phyloP scores from a whole-genome alignment of 352 stramenopile genomes.

The Globisporangium viniferum region DNA sequence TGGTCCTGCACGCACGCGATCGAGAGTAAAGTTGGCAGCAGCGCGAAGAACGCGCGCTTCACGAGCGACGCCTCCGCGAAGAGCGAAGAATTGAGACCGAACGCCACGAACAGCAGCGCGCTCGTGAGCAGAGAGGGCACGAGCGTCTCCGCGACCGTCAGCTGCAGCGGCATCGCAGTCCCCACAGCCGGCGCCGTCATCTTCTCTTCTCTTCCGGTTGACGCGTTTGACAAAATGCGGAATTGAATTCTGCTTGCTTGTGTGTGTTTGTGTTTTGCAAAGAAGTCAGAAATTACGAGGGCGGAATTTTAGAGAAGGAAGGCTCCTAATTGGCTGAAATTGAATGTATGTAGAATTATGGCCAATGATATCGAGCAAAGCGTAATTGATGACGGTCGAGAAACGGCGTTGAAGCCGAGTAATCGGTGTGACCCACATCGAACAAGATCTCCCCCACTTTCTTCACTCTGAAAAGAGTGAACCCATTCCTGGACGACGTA shows the following conservation, averaged over 20 bases:
- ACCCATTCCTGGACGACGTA: background rate
- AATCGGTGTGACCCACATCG: background rate
- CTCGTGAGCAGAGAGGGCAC: constrained; percentile 27
- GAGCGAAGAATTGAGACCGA: constrained; percentile 12
- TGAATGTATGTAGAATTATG: background rate
- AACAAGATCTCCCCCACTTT: background rate
- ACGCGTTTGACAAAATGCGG: background rate
- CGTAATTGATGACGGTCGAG: background rate
- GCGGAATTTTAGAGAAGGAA: background rate
- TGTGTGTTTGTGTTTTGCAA: background rate
- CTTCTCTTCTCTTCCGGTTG: background rate
- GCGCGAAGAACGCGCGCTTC: constrained; percentile 46
- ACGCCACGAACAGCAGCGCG: constrained; percentile 12
- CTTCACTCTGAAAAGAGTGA: background rate
- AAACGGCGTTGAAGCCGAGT: background rate
- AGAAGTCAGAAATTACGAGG: background rate
- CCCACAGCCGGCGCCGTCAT: background rate
- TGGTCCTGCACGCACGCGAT: constrained; percentile 40
- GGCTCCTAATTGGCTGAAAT: background rate
- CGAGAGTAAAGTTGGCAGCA: constrained; percentile 48
- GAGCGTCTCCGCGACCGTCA: constrained; percentile 13
- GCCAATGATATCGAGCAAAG: background rate
- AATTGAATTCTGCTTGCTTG: background rate
- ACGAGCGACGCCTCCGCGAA: constrained; percentile 23
- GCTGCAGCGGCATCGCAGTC: constrained; percentile 1